Conservation (phyloP, 2,329 filamentous ascomycete genomes). For the Diplocarpon rosae region DNA sequence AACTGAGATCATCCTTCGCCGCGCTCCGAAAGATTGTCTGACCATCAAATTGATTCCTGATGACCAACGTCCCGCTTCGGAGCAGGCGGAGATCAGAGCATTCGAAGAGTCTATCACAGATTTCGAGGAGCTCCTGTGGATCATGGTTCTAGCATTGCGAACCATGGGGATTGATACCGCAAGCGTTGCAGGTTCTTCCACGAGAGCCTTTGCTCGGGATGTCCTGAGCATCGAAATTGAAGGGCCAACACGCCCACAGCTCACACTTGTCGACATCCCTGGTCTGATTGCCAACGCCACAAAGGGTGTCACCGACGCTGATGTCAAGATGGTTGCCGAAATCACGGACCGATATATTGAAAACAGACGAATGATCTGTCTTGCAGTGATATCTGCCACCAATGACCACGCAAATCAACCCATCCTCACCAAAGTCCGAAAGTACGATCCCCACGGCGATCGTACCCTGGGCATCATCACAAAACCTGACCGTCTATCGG, state of each 20-base stretch:
- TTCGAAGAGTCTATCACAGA: slow-evolving; percentile 19
- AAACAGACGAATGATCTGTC: slow-evolving; percentile 33
- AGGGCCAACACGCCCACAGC: slow-evolving; percentile 20
- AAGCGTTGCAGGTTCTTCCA: not conserved
- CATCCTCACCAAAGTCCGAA: slow-evolving; percentile 29
- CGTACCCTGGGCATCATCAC: slow-evolving; percentile 37
- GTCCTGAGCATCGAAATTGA: slow-evolving; percentile 23
- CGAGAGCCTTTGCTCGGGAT: slow-evolving; percentile 20
- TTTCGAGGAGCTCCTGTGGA: slow-evolving; percentile 20
- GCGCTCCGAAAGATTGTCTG: slow-evolving; percentile 32
- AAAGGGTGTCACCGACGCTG: slow-evolving; percentile 18
- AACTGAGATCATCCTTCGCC: slow-evolving; percentile 34
- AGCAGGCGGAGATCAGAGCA: slow-evolving; percentile 35
- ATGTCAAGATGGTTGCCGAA: slow-evolving; percentile 22
- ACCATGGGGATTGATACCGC: slow-evolving; percentile 18
- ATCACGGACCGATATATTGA: slow-evolving; percentile 31
- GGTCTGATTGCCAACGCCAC: slow-evolving; percentile 24
- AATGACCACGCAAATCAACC: slow-evolving; percentile 33
- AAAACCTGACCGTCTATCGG: slow-evolving; percentile 32
- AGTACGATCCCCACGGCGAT: slow-evolving; percentile 27
- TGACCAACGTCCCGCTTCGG: slow-evolving; percentile 33
- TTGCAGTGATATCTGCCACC: slow-evolving; percentile 35
- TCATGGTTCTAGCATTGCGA: slow-evolving; percentile 23
- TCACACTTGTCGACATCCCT: slow-evolving; percentile 28
- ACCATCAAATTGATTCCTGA: slow-evolving; percentile 46